Evolutionary conservation across 306 rosid genomes (phyloP), one percentile per base, ranked within the genome.

Genomic region (Lagenaria siceraria): DNA sequence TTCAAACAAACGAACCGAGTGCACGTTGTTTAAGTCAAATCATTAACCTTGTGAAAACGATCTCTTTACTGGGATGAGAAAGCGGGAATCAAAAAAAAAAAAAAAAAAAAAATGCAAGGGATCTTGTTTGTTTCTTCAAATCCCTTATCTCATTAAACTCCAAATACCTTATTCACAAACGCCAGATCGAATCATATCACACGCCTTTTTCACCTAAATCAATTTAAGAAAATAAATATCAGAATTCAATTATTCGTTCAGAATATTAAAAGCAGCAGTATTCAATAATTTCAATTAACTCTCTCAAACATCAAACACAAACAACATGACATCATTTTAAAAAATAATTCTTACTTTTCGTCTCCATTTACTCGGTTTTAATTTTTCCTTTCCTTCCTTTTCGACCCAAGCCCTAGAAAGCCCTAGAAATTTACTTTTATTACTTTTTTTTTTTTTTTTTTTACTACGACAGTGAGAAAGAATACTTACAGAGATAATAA

Each of bases 21-120:
- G 66, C 78, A 75, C 78, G 78, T 75, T 75, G 36, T 54, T 54
- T 35, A 21, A 42, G 68, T 56, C 48, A 38, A 56, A 55, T 75
- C 78, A 53, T 75, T 11, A 56, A 56, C 53, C 53, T 24, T 75
- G 1, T 38, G 78, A 77, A 58, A 77, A 25, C 56, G 54, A 59
- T 76, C 22, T 14, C 58, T 52, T 74, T 49, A 63, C 74, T 13
- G 42, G 58, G 31, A 75, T 15, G 38, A 12, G 78, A 14, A 55
- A 51, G 8, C 21, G 21, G 55, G 55, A 51, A 49, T 49, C n/a
- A 49, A 43, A 2, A 1, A n/a, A n/a, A n/a, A n/a, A n/a, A n/a
- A n/a, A n/a, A n/a, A n/a, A n/a, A n/a, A 40, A 9, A 1, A 51
- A 14, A 51, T 51, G 19, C 55, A 5, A 51, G 1, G 35, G 46